Evolutionary conservation across 108 stramenopile species (phyloP).

Genomic region (Mediolabrus comicus): DNA sequence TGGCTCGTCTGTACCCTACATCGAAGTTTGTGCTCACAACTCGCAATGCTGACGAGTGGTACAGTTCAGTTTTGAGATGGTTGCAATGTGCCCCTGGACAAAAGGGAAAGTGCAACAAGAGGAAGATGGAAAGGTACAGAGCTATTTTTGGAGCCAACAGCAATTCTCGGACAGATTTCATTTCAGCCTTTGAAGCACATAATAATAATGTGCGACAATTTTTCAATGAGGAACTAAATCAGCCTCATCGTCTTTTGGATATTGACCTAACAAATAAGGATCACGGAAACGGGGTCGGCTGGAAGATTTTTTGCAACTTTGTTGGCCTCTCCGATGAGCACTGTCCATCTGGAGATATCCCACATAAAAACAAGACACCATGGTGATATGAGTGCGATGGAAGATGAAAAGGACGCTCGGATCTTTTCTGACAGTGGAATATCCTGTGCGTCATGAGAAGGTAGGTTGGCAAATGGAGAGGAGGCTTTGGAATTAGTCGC

Average conservation of each 20-base stretch:
- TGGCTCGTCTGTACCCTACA: not conserved
- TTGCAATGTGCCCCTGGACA: not conserved
- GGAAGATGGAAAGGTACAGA: not conserved
- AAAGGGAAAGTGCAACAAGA: not conserved
- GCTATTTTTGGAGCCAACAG: not conserved
- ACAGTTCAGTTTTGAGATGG: not conserved
- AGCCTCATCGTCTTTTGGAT: not conserved
- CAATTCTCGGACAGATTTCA: not conserved
- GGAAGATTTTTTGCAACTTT: not conserved
- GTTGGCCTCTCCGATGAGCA: not conserved
- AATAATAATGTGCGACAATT: not conserved
- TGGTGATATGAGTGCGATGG: too few relatives aligned
- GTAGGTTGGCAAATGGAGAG: too few relatives aligned
- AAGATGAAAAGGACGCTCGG: too few relatives aligned
- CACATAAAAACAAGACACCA: not conserved
- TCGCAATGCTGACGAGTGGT: not conserved
- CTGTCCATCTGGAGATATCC: not conserved
- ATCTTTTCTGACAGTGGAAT: too few relatives aligned
- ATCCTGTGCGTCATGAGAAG: too few relatives aligned
- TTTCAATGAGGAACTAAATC: not conserved
- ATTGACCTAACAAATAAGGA: not conserved
- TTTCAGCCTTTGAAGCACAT: not conserved
- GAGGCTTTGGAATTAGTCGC: too few relatives aligned
- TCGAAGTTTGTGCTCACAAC: not conserved
- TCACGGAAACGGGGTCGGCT: not conserved